These are phyloP conservation scores for Clarireedia paspali DNA, from an alignment of 2,329 filamentous ascomycete genomes.

Conservation along the genomic window DNA sequence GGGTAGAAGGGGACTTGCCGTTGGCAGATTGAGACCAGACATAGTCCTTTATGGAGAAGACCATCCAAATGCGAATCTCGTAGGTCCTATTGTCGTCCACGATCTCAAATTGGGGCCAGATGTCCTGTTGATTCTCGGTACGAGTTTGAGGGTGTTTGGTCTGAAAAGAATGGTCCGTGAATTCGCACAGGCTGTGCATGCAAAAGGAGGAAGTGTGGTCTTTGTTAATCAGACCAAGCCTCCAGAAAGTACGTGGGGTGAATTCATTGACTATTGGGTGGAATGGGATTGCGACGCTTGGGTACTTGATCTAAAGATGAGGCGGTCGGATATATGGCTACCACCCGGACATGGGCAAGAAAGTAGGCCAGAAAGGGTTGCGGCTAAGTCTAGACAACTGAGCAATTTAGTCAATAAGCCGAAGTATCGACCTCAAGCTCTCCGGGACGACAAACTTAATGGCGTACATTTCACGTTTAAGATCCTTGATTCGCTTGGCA, in stretches of 20 bases:
- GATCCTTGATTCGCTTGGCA: constrained; percentile 23
- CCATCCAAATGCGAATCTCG: constrained; percentile 59
- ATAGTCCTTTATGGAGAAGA: constrained; percentile 71
- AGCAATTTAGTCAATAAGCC: not conserved
- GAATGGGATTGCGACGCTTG: constrained; percentile 70
- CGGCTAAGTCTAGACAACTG: constrained; percentile 1
- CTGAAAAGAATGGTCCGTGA: constrained; percentile 64
- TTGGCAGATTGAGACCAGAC: constrained; percentile 62
- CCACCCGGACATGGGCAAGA: constrained; percentile 19
- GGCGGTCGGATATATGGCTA: constrained; percentile 27
- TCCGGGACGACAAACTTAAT: constrained; percentile 26
- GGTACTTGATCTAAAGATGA: constrained; percentile 49
- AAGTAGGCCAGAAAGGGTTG: constrained; percentile 12
- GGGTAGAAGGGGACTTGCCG: constrained; percentile 59
- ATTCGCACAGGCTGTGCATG: constrained; percentile 63
- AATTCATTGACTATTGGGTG: constrained; percentile 67
- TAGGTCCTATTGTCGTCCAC: constrained; percentile 60
- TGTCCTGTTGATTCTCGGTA: constrained; percentile 62
- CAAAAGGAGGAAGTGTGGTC: constrained; percentile 57
- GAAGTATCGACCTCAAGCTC: constrained; percentile 15
- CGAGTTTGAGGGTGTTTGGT: constrained; percentile 63
- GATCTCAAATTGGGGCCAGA: constrained; percentile 59
- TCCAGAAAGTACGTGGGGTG: constrained; percentile 63
- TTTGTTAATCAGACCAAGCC: constrained; percentile 70
- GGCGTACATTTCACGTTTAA: constrained; percentile 25